These are phyloP conservation scores for Cladorrhinum sp. DNA, from an alignment of 2,329 filamentous ascomycete genomes.

Conservation along the genomic window DNA sequence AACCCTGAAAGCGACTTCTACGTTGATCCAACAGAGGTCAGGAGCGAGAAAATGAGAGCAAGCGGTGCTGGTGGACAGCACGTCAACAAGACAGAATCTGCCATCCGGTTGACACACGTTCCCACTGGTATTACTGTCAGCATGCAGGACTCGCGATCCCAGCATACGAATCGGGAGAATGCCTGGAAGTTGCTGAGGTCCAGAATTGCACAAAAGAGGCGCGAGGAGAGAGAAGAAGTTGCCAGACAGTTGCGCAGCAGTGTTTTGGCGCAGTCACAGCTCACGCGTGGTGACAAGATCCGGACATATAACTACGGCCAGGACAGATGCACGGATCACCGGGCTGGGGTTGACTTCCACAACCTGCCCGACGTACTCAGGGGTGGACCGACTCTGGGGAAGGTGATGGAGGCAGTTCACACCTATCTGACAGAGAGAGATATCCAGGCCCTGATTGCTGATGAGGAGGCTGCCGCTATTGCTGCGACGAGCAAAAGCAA, in stretches of 20 bases:
- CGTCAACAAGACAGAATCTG: conserved; percentile 97
- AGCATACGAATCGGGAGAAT: conserved; percentile 81
- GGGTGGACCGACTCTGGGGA: conserved; percentile 68
- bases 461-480: conserved; percentile 50
- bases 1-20: conserved; percentile 92
- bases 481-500: conserved; percentile 12
- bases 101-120: conserved; percentile 85
- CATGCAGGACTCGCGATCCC: conserved; percentile 90
- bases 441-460: conserved; percentile 64
- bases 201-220: conserved; percentile 72
- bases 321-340: conserved; percentile 83
- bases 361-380: conserved; percentile 77
- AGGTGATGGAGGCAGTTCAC: conserved; percentile 73
- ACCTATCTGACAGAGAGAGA: conserved; percentile 74
- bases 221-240: conserved; percentile 82
- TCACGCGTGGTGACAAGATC: conserved; percentile 90
- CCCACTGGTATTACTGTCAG: conserved; percentile 83
- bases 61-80: conserved; percentile 93
- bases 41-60: conserved; percentile 84
- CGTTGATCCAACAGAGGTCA: conserved; percentile 78
- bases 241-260: conserved; percentile 70
- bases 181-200: conserved; percentile 85
- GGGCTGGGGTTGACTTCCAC: conserved; percentile 74
- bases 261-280: conserved; percentile 74
- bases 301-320: conserved; percentile 80